phyloP scores from a whole-genome alignment of 805 yeast genomes.

The Candida oleophila region DNA sequence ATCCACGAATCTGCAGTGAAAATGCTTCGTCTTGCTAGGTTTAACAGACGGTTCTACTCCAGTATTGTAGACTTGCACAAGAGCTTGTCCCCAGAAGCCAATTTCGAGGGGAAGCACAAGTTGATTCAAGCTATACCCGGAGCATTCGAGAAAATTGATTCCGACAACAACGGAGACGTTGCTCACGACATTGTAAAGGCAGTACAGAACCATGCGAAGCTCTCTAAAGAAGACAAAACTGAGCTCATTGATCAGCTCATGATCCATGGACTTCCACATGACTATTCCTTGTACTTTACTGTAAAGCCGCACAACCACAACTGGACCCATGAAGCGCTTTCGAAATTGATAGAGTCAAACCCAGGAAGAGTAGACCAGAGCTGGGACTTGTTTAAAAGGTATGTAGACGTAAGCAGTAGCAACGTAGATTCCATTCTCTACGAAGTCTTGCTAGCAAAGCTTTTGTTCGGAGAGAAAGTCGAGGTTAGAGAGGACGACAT shows the following conservation, averaged over 20 bases:
- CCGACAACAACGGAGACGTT: neutral
- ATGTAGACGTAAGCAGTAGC: slow-evolving; percentile 8
- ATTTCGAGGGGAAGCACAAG: neutral
- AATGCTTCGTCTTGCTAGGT: neutral
- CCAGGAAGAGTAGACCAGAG: slow-evolving; percentile 55
- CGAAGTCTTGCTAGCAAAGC: slow-evolving; percentile 29
- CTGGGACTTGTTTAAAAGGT: slow-evolving; percentile 44
- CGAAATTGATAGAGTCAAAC: slow-evolving; percentile 36
- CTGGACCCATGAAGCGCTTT: slow-evolving; percentile 11
- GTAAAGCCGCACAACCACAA: slow-evolving; percentile 16
- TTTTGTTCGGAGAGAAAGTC: slow-evolving; percentile 36
- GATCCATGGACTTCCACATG: slow-evolving; percentile 17
- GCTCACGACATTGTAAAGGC: slow-evolving; percentile 1
- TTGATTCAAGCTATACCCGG: neutral
- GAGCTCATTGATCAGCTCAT: slow-evolving; percentile 19
- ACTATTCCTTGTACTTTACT: slow-evolving; percentile 29
- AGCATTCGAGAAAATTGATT: neutral
- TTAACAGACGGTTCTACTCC: neutral
- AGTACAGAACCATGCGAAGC: neutral
- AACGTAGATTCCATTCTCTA: slow-evolving; percentile 13
- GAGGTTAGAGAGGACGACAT: slow-evolving; percentile 30
- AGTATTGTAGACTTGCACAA: slow-evolving; percentile 1
- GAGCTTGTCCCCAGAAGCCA: neutral
- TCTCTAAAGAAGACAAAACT: slow-evolving; percentile 10
- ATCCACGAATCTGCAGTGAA: neutral